Evolutionary conservation across 495 filamentous ascomycete genomes (phyloP), one percentile per base, ranked within the genome.

Genomic region (Aspergillus saccharolyticus): DNA sequence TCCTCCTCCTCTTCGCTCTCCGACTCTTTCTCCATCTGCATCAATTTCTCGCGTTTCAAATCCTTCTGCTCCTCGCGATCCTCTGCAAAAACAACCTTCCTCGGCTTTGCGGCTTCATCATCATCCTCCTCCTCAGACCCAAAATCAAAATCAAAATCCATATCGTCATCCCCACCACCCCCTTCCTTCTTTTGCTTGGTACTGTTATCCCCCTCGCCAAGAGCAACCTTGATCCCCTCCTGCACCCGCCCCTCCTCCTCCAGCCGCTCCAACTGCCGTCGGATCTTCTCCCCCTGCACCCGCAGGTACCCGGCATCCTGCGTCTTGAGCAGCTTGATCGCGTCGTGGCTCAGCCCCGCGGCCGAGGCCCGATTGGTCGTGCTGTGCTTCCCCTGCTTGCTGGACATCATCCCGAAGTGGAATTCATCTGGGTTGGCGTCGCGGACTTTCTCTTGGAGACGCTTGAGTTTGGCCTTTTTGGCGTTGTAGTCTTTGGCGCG

Each of bases 361-460:
- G 74, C 69, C 5, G 72, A 73, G 18, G 72, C 72, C 20, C 74
- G 70, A 43, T 79, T 78, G 1, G 74, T 73, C 33, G 83, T 68
- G 17, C 85, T 79, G 59, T 87, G 84, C 55, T 83, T 81, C 25
- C 85, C 83, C 53, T 85, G 80, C 21, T 73, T 74, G 3, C 66
- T 68, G 39, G 75, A 79, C 71, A 95, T 81, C 94, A 98, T 98
- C 21, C 85, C 88, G 66, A 90, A 96, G 74, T 89, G 85, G 78
- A 97, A 98, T 72, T 96, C 91, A 83, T 98, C 94, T 43, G 92
- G 90, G 71, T 98, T 97, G 60, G 90, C 86, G 44, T 94, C 85
- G 55, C 82, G 79, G 20, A 87, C 93, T 74, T 96, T 96, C 58
- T 86, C 79, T 61, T 85, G 80, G 17, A 98, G 84, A 2, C 83